These are phyloP conservation scores for Pholiota conissans DNA, from an alignment of 768 basidiomycete species.

Conservation along the genomic window DNA sequence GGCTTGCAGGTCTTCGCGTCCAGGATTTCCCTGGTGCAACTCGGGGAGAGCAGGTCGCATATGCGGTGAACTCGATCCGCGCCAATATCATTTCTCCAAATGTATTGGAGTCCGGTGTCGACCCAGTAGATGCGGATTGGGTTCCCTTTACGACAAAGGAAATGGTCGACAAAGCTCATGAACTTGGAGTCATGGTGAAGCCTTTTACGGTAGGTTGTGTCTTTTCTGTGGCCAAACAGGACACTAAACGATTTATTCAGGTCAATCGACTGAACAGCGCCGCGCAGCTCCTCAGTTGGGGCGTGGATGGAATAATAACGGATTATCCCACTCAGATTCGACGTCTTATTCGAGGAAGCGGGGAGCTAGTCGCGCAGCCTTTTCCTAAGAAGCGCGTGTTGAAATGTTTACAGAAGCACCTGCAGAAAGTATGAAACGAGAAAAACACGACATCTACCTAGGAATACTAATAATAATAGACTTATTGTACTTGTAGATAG, in stretches of 20 bases:
- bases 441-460: neutral
- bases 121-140: slow-evolving; percentile 45
- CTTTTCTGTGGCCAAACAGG: neutral
- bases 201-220: slow-evolving; percentile 67
- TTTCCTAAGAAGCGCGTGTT: slow-evolving; percentile 62
- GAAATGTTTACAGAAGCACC: slow-evolving; percentile 58
- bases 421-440: slow-evolving; percentile 27
- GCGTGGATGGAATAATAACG: slow-evolving; percentile 77
- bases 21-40: slow-evolving; percentile 64
- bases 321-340: slow-evolving; percentile 69
- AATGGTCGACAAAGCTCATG: slow-evolving; percentile 70
- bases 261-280: slow-evolving; percentile 61
- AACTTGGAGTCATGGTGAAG: slow-evolving; percentile 60
- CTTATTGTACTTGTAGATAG: neutral
- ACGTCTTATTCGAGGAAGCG: slow-evolving; percentile 53
- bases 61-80: slow-evolving; percentile 64
- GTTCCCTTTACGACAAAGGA: slow-evolving; percentile 61
- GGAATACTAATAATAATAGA: no score
- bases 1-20: slow-evolving; percentile 69
- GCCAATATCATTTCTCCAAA: slow-evolving; percentile 69
- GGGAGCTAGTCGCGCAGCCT: slow-evolving; percentile 51
- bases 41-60: slow-evolving; percentile 56
- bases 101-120: slow-evolving; percentile 40
- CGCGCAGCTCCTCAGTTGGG: slow-evolving; percentile 58
- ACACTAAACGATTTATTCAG: slow-evolving; percentile 30